A percentile compares a stretch with the other conserved stretches of the same genome.
Conservation (phyloP, 176 grass and related monocot genomes). For the Triticum turgidum region DNA sequence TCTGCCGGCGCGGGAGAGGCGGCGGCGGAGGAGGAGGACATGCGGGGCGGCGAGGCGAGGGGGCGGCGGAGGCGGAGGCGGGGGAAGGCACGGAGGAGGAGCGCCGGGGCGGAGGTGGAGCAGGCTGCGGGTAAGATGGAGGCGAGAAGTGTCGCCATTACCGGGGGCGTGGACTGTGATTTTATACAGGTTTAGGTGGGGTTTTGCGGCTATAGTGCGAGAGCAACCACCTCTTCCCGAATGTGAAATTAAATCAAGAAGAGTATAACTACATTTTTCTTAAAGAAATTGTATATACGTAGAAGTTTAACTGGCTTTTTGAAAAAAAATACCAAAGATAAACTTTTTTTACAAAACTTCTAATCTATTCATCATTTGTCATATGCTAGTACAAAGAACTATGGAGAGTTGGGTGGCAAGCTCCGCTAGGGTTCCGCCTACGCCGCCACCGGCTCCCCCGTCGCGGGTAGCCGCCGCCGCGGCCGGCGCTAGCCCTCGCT, state of each 20-base stretch:
- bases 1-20: neutral
- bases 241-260: neutral
- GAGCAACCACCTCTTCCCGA: neutral
- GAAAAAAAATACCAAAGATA: too few relatives aligned
- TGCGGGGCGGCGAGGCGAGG: slow-evolving; percentile 16
- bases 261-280: too few relatives aligned
- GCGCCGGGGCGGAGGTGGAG: neutral
- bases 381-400: too few relatives aligned
- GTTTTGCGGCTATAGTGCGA: neutral
- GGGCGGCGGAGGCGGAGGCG: neutral
- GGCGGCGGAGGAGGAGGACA: slow-evolving; percentile 6
- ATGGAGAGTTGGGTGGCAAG: too few relatives aligned
- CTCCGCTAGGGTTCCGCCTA: too few relatives aligned
- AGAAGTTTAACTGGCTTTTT: too few relatives aligned
- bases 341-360: too few relatives aligned
- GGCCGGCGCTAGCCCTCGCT: too few relatives aligned
- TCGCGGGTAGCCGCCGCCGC: too few relatives aligned
- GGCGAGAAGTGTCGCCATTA: slow-evolving; percentile 19
- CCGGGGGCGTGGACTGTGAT: neutral
- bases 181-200: slow-evolving; percentile 24
- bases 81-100: slow-evolving; percentile 17
- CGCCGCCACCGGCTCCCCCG: too few relatives aligned
- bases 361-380: too few relatives aligned
- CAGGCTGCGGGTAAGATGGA: slow-evolving; percentile 16
- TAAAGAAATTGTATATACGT: too few relatives aligned